These are phyloP conservation scores for Cyclotella atomus DNA, from an alignment of 108 stramenopile genomes.

Conservation along the genomic window DNA sequence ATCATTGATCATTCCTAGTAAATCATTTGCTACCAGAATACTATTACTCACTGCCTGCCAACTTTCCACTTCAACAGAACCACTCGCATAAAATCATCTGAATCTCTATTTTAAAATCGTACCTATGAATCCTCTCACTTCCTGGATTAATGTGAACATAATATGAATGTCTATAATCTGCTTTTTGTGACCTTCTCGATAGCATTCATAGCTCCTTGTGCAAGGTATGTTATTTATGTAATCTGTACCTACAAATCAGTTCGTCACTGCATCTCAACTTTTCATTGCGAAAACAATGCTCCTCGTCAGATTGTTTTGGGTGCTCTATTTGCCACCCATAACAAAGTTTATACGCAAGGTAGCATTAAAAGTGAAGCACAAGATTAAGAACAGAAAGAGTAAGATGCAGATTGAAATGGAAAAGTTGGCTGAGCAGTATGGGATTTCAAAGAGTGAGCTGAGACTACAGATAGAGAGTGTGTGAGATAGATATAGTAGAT, in stretches of 20 bases:
- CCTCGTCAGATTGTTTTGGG: conserved; percentile 14
- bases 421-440: conserved; percentile 25
- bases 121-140: too few relatives aligned
- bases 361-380: conserved; percentile 15
- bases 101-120: too few relatives aligned
- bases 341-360: not conserved
- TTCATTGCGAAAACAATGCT: not conserved
- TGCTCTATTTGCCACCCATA: conserved; percentile 20
- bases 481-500: not conserved
- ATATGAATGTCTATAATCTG: conserved; percentile 41
- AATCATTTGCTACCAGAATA: too few relatives aligned
- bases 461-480: not conserved
- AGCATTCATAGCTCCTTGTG: conserved; percentile 36
- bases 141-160: too few relatives aligned
- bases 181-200: conserved; percentile 35
- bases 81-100: too few relatives aligned
- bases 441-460: conserved; percentile 8
- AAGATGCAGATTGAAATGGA: conserved; percentile 32
- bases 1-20: too few relatives aligned
- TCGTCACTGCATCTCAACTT: not conserved
- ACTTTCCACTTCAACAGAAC: too few relatives aligned
- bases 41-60: too few relatives aligned
- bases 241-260: not conserved
- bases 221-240: conserved; percentile 4
- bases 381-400: conserved; percentile 19